Base-by-base conservation (phyloP, 768 basidiomycete genomes). In the Leccinellum albellum region DNA sequence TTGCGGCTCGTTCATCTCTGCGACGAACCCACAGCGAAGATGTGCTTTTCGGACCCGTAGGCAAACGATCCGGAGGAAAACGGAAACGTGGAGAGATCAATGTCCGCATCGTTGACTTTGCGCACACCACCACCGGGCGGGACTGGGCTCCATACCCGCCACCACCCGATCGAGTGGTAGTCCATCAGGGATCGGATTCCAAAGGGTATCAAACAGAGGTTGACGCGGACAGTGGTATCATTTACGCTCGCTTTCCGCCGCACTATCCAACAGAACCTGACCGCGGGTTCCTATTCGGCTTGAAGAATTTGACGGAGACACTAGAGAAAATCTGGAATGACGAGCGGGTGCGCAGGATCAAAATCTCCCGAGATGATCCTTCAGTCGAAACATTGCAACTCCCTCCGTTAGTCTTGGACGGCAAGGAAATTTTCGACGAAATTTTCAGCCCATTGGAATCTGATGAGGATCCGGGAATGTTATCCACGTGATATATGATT, bases 91-190 rank as follows among this genome's bases (percentile, higher is more conserved):
- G 97, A 31, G 96, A 97, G 70, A 83, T 98, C 58, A 93, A 91
- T 68, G 90, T 99, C 60, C 92, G 95, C 33, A 86, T 99, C 51
- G 97, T 99, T 54, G 97, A 99, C 74, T 99, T 99, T 74, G 97
- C 96, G 13, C 96, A 98, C 69, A 98, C 97, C 51, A 98, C 94
- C 9, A 98, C 95, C 2, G 97, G 97, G 13, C 80, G 81, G 23
- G 97, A 99, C 72, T 98, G 92, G 83, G 73, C 90, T 44, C 81
- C 87, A 12, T 81, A 82, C 67, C 82, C 86, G 2, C 73, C 79
- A 3, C 71, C 78, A 21, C 70, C 75, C 33, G 77, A 76, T 56
- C 74, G 72, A 33, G 58, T 64, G 42, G 64, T 70, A 29, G 68
- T 77, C 14, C 70, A 76, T 57, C 82, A 85, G 62, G 75, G 79